Base-by-base conservation (phyloP, 306 rosid genomes). In the Cucurbita argyrosperma region DNA sequence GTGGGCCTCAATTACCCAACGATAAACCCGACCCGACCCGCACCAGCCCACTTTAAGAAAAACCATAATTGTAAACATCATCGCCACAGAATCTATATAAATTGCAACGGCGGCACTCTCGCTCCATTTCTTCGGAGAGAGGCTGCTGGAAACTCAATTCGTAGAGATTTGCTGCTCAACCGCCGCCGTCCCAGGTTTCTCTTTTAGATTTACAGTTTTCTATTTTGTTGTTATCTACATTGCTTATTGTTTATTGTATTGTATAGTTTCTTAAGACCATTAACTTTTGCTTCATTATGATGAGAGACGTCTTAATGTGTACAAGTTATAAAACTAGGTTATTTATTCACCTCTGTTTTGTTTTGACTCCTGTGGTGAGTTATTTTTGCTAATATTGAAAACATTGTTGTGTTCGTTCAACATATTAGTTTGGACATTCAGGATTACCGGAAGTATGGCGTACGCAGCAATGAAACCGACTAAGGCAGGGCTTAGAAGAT, bases 401-500 rank as follows among this genome's bases (percentile, higher is more conserved):
- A 7, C 47, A 37, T 38, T 38, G 6, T 37, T 62, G 6, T 5
- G 45, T 62, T 62, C 11, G 39, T 23, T 47, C 13, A 37, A 23
- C 39, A 68, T 56, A 68, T 47, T 47, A 21, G 13, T 47, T 45
- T 21, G 42, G 54, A 40, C 6, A 39, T 63, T 63, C 4, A 64
- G 72, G 54, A 45, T 19, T 11, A 43, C 19, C 4, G 40, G 39
- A 46, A 68, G 42, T 3, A 87, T 91, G 96, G 90, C 96, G 15
- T 89, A 86, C 74, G 91, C 88, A 23, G 86, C 92, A 53, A 76
- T 86, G 90, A 92, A 92, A 53, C 89, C 96, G 0, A 79, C 89
- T 46, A 90, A 92, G 79, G 83, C 90, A 0, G n/a, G 93, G 98
- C 4, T 83, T 87, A 75, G 96, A 92, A 76, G 96, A 88, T 18